Evolutionary conservation across 169 alveolate genomes (phyloP).

Genomic region (Plasmodium fragile): DNA sequence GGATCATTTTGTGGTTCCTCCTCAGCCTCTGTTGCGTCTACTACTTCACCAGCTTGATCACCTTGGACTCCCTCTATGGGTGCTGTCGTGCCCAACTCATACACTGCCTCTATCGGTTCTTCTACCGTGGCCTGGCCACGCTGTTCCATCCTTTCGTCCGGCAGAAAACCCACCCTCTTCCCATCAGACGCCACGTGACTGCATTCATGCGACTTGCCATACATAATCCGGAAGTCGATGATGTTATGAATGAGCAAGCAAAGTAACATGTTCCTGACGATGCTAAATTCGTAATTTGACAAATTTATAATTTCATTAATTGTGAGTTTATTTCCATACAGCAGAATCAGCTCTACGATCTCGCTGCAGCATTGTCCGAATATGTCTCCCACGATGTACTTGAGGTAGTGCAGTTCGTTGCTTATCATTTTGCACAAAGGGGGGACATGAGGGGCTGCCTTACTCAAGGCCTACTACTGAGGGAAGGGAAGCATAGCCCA

Average conservation of each 20-base stretch:
- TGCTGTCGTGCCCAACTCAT: background rate
- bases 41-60: background rate
- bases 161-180: background rate
- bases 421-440: conserved; percentile 38
- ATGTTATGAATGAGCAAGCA: conserved; percentile 56
- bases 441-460: background rate
- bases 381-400: conserved; percentile 37
- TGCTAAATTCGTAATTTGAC: conserved; percentile 47
- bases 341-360: conserved; percentile 44
- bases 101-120: background rate
- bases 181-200: conserved; percentile 1
- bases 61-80: background rate
- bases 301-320: conserved; percentile 49
- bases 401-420: conserved; percentile 49
- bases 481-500: background rate
- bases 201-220: conserved; percentile 43
- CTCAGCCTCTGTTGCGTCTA: background rate
- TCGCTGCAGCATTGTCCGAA: conserved; percentile 57
- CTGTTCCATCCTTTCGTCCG: background rate
- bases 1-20: background rate
- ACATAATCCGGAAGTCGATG: conserved; percentile 26
- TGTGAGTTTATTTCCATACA: conserved; percentile 56
- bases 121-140: background rate
- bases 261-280: conserved; percentile 39
- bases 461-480: background rate